Evolutionary conservation across 2,329 filamentous ascomycete species (phyloP), one percentile per base, ranked within the genome.

Genomic region (Neoarthrinium moseri): DNA sequence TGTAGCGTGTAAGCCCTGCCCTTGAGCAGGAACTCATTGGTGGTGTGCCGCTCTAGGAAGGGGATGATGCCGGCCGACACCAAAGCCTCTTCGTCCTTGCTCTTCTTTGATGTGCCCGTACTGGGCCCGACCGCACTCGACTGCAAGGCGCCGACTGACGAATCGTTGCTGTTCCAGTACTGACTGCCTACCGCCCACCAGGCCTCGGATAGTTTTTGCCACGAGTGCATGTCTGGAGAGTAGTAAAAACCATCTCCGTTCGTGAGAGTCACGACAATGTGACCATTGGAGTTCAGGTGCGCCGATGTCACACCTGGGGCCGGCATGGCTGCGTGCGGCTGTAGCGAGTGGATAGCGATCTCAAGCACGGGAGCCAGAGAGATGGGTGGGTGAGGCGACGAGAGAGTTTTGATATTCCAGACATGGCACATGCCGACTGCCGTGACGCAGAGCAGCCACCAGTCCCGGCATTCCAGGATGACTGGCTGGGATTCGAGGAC

Each of bases 161-260:
- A 91, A 59, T 96, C 94, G 43, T 91, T 95, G 1, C 91, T 95
- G 66, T 99, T 97, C 95, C 94, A 99, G 65, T 99, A 99, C 63
- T 99, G 94, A 56, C 89, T 95, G 15, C 91, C 91, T 0, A 97
- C 91, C 0, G 92, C 92, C 91, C 94, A 99, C 94, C 94, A 99
- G 2, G 89, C 81, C 63, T 99, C 95, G 2, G 91, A 95, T n/a
- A 99, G 75, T 8, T 91, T 84, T 66, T 97, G 92, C 94, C 94
- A 99, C 6, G 84, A 81, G 65, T 84, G 92, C 86, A 99, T 88
- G 15, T 79, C 77, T 1, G 87, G 81, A 2, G 89, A 89, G 67
- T 99, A 99, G 43, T 85, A 85, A 67, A 91, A 99, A 2, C 94
- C 94, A 57, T 99, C 92, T 17, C 94, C 94, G 57, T 96, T 97